Evolutionary conservation across 1,139 yeast genomes (phyloP).

Genomic region (Kodamaea derodonti): DNA sequence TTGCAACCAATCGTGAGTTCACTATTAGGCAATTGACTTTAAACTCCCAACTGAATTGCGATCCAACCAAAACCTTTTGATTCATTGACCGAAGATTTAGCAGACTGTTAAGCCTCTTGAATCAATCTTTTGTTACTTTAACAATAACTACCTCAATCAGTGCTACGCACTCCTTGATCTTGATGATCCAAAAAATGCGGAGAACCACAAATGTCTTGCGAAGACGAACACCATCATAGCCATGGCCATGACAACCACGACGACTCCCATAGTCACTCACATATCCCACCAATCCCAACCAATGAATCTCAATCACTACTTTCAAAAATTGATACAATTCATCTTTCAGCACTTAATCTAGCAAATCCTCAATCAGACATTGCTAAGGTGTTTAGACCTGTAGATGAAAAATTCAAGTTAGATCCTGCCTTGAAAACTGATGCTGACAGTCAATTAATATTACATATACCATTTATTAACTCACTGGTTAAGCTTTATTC

Average conservation of each 20-base stretch:
- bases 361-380: slow-evolving; percentile 50
- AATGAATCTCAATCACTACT: slow-evolving; percentile 65
- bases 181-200: background rate
- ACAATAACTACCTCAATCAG: too few species aligned
- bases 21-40: too few species aligned
- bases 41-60: too few species aligned
- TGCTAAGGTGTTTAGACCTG: slow-evolving; percentile 46
- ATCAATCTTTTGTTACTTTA: too few species aligned
- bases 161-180: too few species aligned
- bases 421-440: slow-evolving; percentile 63
- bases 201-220: slow-evolving; percentile 32
- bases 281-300: slow-evolving; percentile 70
- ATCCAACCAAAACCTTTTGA: too few species aligned
- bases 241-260: slow-evolving; percentile 14
- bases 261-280: slow-evolving; percentile 26
- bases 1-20: too few species aligned
- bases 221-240: slow-evolving; percentile 30
- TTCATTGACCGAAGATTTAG: too few species aligned
- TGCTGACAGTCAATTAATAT: slow-evolving; percentile 74
- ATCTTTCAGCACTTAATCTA: slow-evolving; percentile 63
- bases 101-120: too few species aligned
- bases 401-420: slow-evolving; percentile 38
- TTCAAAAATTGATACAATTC: slow-evolving; percentile 56
- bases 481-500: slow-evolving; percentile 75
- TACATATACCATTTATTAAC: slow-evolving; percentile 70